Evolutionary conservation across 2,329 filamentous ascomycete genomes (phyloP).

Genomic region (Didymella sp.): DNA sequence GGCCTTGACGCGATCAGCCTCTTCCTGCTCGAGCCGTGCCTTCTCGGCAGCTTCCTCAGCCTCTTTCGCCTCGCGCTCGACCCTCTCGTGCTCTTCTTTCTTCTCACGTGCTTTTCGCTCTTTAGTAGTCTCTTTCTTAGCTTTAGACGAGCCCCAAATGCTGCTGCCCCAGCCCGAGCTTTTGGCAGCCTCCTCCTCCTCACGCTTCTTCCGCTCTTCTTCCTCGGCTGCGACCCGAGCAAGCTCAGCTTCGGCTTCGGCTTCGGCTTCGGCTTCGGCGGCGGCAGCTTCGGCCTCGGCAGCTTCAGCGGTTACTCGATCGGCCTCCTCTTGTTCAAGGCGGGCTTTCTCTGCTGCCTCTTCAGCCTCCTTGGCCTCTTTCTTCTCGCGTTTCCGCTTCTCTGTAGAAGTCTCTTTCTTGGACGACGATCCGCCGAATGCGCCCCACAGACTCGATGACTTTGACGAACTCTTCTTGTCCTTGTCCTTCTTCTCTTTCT

Average conservation of each 20-base stretch:
- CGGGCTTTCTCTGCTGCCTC: conserved; percentile 38
- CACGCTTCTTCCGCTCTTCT: conserved; percentile 34
- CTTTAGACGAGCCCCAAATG: conserved; percentile 35
- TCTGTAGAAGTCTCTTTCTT: conserved; percentile 48
- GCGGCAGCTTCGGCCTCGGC: conserved; percentile 39
- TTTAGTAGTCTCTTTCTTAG: conserved; percentile 49
- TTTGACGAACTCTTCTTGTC: conserved; percentile 26
- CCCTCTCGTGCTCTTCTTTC: conserved; percentile 39
- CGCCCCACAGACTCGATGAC: conserved; percentile 31
- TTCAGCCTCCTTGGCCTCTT: conserved; percentile 42
- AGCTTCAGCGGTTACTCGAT: conserved; percentile 48
- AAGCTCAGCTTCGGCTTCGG: conserved; percentile 13
- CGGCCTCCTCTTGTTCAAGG: conserved; percentile 48
- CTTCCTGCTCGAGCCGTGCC: conserved; percentile 27
- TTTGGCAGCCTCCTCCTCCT: conserved; percentile 36
- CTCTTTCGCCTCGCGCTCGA: conserved; percentile 20
- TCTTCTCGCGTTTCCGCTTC: conserved; percentile 45
- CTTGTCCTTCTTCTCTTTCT: conserved; percentile 41
- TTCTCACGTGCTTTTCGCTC: conserved; percentile 43
- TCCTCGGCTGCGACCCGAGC: conserved; percentile 38
- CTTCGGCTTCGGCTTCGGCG: conserved; percentile 27
- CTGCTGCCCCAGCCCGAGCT: conserved; percentile 31
- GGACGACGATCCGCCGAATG: conserved; percentile 20
- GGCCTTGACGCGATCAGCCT: conserved; percentile 27
- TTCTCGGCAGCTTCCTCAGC: conserved; percentile 33